These are phyloP conservation scores for Solanum neorickii DNA, from an alignment of 257 asterid species.

Conservation along the genomic window DNA sequence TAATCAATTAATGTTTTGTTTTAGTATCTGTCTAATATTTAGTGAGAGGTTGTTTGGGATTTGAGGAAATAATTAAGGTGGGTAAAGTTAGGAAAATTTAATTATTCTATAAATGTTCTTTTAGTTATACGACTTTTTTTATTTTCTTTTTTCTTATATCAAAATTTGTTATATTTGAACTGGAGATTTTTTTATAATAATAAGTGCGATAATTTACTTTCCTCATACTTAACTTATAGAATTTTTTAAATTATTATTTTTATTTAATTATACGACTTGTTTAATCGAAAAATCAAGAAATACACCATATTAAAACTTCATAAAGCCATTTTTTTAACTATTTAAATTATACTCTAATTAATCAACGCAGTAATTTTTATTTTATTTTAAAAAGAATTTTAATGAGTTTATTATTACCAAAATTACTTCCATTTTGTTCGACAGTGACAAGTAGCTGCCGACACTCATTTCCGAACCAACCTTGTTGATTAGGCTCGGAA, in stretches of 20 bases:
- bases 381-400: neutral
- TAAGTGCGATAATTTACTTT: too few relatives aligned
- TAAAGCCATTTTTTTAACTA: neutral
- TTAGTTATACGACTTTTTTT: neutral
- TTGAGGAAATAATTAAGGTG: neutral
- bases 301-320: neutral
- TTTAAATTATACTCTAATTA: neutral
- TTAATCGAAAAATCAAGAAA: neutral
- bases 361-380: constrained; percentile 1
- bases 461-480: constrained; percentile 38
- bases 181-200: too few relatives aligned
- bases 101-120: neutral
- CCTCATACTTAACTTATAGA: too few relatives aligned
- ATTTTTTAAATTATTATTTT: neutral
- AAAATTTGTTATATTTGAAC: too few relatives aligned
- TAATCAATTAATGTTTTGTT: neutral
- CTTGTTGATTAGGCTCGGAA: constrained; percentile 2
- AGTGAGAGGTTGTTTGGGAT: neutral
- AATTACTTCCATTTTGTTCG: constrained; percentile 4
- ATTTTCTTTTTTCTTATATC: too few relatives aligned
- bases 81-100: neutral
- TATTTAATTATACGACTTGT: neutral
- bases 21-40: neutral
- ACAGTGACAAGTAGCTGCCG: constrained; percentile 59
- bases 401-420: neutral